Conservation (phyloP, 805 yeast genomes). For the Pichia nanzhaoensis region DNA sequence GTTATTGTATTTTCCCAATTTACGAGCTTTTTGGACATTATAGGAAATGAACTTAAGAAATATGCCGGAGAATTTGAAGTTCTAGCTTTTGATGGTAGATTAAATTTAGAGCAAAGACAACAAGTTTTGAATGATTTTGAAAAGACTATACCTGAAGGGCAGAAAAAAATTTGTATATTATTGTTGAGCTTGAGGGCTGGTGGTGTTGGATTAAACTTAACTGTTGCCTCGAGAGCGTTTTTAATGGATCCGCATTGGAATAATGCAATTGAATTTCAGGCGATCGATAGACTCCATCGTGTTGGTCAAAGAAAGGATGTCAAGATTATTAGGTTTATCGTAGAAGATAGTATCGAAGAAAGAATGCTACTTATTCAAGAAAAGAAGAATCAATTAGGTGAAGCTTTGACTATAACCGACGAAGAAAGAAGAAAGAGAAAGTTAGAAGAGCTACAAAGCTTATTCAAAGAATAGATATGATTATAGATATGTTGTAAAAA, state of each 20-base stretch:
- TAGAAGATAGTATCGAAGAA: slow-evolving; percentile 78
- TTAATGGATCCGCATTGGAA: slow-evolving; percentile 99
- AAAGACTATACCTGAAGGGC: slow-evolving; percentile 13
- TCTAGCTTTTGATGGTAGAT: slow-evolving; percentile 77
- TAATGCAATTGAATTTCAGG: slow-evolving; percentile 84
- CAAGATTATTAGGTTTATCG: slow-evolving; percentile 70
- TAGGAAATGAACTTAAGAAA: slow-evolving; percentile 51
- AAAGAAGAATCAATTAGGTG: slow-evolving; percentile 73
- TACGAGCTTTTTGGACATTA: slow-evolving; percentile 70
- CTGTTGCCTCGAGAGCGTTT: slow-evolving; percentile 77
- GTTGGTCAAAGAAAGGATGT: slow-evolving; percentile 78
- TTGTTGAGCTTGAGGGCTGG: slow-evolving; percentile 83
- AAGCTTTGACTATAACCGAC: slow-evolving; percentile 67
- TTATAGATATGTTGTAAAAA: not conserved
- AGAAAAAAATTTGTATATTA: slow-evolving; percentile 37
- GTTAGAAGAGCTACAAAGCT: slow-evolving; percentile 64
- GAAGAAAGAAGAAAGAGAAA: slow-evolving; percentile 65
- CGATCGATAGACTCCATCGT: slow-evolving; percentile 84
- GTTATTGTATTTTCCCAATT: slow-evolving; percentile 89
- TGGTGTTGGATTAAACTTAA: slow-evolving; percentile 86
- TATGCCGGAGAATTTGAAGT: slow-evolving; percentile 43
- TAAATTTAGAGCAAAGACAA: slow-evolving; percentile 59
- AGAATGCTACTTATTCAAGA: slow-evolving; percentile 86
- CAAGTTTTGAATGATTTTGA: slow-evolving; percentile 52
- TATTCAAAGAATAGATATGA: slow-evolving; percentile 42